A percentile compares a stretch with the other conserved stretches of the same genome.
These are phyloP conservation scores for Vigna mungo DNA, from an alignment of 306 rosid species.

Conservation along the genomic window DNA sequence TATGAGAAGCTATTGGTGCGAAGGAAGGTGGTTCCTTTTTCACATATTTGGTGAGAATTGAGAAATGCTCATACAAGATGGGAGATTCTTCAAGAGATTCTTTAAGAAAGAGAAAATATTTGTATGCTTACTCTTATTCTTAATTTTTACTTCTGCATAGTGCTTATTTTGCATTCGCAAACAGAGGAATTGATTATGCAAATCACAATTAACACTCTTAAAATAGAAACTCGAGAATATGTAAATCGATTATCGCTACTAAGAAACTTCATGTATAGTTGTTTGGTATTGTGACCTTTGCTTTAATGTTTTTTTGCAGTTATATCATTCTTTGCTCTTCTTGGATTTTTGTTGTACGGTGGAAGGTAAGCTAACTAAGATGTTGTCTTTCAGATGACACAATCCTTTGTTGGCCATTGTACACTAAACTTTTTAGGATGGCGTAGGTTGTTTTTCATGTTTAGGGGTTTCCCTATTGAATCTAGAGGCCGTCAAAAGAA, in stretches of 20 bases:
- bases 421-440: constrained; percentile 23
- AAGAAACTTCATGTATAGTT: not conserved
- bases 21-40: too few relatives aligned
- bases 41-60: too few relatives aligned
- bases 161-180: too few relatives aligned
- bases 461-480: constrained; percentile 80
- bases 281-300: constrained; percentile 34
- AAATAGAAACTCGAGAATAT: constrained; percentile 26
- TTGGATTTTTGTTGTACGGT: constrained; percentile 80
- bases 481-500: constrained; percentile 84
- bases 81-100: too few relatives aligned
- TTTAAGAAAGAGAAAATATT: too few relatives aligned
- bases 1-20: too few relatives aligned
- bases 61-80: too few relatives aligned
- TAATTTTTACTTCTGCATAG: too few relatives aligned
- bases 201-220: not conserved
- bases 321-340: constrained; percentile 68
- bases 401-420: constrained; percentile 4
- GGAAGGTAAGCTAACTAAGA: constrained; percentile 64
- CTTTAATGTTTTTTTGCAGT: constrained; percentile 56
- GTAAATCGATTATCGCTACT: not conserved
- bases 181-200: too few relatives aligned
- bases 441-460: constrained; percentile 69
- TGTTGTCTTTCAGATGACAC: not conserved
- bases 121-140: too few relatives aligned